Evolutionary conservation across 2,329 filamentous ascomycete genomes (phyloP).

Genomic region (Boeremia exigua): DNA sequence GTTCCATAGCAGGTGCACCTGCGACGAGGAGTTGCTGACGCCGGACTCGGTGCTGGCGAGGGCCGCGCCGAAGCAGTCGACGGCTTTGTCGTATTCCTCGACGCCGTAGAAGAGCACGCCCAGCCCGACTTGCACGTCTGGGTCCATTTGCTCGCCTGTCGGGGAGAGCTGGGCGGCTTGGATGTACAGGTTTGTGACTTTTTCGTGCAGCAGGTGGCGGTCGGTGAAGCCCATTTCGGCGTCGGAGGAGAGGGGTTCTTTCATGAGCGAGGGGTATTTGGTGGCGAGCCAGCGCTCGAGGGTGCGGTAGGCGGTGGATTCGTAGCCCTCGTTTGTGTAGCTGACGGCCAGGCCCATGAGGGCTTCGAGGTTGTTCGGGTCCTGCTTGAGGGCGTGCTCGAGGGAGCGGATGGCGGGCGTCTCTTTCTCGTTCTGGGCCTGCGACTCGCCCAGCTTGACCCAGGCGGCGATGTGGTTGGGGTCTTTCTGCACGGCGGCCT

Average conservation of each 20-base stretch:
- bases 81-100: constrained; percentile 97
- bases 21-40: constrained; percentile 79
- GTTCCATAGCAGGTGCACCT: constrained; percentile 96
- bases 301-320: constrained; percentile 94
- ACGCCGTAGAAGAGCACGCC: constrained; percentile 97
- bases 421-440: constrained; percentile 99
- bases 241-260: constrained; percentile 72
- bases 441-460: constrained; percentile 88
- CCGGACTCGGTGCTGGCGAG: constrained; percentile 85
- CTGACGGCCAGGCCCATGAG: constrained; percentile 96
- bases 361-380: constrained; percentile 84
- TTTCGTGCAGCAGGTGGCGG: constrained; percentile 84
- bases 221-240: constrained; percentile 95
- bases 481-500: constrained; percentile 91
- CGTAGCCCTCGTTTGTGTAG: constrained; percentile 98
- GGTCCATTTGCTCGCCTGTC: constrained; percentile 93
- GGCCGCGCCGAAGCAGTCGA: constrained; percentile 95
- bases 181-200: constrained; percentile 90
- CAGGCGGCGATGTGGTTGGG: constrained; percentile 88
- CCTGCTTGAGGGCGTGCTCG: constrained; percentile 86
- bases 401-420: constrained; percentile 92
- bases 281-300: constrained; percentile 96
- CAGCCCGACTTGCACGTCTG: constrained; percentile 95
- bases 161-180: constrained; percentile 90
- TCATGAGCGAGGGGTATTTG: constrained; percentile 86